Percentiles rank a stretch among this genome's conserved stretches.
Evolutionary conservation across 1,284 basidiomycete species (phyloP).

Genomic region (Ganoderma leucocontextum): DNA sequence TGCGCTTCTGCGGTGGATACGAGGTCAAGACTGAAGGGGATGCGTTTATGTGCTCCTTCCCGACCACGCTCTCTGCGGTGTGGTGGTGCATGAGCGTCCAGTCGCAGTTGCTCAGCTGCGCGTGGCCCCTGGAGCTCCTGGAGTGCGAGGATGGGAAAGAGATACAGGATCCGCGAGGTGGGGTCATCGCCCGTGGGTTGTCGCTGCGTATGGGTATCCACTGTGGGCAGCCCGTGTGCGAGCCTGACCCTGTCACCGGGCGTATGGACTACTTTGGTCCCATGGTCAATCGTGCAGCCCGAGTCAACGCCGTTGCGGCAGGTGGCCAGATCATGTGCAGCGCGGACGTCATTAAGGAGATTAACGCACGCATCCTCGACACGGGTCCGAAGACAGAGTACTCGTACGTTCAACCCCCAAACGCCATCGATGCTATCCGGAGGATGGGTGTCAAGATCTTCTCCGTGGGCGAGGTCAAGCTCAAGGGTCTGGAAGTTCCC

Average conservation of each 20-base stretch:
- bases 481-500: constrained; percentile 94
- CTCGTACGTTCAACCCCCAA: constrained; percentile 59
- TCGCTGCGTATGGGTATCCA: constrained; percentile 99
- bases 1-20: constrained; percentile 95
- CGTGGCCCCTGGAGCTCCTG: constrained; percentile 95
- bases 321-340: constrained; percentile 97
- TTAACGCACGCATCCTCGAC: constrained; percentile 70
- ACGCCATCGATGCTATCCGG: constrained; percentile 77
- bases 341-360: constrained; percentile 88
- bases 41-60: constrained; percentile 99
- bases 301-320: constrained; percentile 85
- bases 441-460: constrained; percentile 80
- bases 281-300: constrained; percentile 92
- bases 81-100: constrained; percentile 96
- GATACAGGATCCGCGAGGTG: constrained; percentile 74
- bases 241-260: constrained; percentile 92
- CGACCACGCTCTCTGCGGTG: constrained; percentile 85
- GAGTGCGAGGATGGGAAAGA: constrained; percentile 93
- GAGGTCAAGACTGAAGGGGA: constrained; percentile 99
- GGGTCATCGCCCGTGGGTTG: constrained; percentile 86
- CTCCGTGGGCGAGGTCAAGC: constrained; percentile 88
- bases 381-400: constrained; percentile 64
- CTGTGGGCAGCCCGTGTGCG: constrained; percentile 91
- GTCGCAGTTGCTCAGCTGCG: constrained; percentile 82
- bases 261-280: constrained; percentile 99